These are phyloP conservation scores for Trichoderma breve DNA, from an alignment of 2,329 filamentous ascomycete species.

Conservation along the genomic window DNA sequence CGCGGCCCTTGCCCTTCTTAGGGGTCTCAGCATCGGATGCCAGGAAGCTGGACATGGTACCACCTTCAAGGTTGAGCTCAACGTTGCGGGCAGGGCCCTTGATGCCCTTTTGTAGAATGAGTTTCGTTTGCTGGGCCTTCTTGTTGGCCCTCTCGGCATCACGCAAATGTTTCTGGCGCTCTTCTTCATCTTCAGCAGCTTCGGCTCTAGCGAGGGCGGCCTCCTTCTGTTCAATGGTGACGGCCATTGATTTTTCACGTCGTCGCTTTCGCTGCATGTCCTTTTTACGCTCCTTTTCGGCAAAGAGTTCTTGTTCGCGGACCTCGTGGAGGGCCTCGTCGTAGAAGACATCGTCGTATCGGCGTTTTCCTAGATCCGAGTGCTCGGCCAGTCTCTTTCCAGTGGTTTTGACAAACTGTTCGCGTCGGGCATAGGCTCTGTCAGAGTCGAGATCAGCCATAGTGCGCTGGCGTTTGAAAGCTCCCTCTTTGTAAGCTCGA, in stretches of 20 bases:
- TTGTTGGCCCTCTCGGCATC: constrained; percentile 89
- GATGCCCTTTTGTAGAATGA: constrained; percentile 81
- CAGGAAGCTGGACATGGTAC: constrained; percentile 81
- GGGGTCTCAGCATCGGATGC: constrained; percentile 57
- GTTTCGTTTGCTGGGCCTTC: constrained; percentile 87
- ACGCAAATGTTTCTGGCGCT: constrained; percentile 74
- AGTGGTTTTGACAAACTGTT: constrained; percentile 58
- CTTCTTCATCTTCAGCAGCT: constrained; percentile 75
- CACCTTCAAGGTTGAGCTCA: constrained; percentile 79
- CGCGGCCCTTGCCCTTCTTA: constrained; percentile 53
- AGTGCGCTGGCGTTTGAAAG: constrained; percentile 67
- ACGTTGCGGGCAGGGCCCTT: constrained; percentile 71
- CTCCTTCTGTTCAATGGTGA: constrained; percentile 88
- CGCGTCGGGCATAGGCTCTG: constrained; percentile 61
- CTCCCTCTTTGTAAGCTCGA: constrained; percentile 51
- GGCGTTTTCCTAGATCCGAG: constrained; percentile 67
- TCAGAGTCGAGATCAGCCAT: constrained; percentile 61
- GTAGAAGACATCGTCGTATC: constrained; percentile 75
- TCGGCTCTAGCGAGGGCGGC: constrained; percentile 75
- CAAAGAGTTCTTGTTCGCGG: constrained; percentile 82
- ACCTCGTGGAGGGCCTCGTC: constrained; percentile 81
- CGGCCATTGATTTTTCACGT: constrained; percentile 91
- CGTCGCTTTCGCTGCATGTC: constrained; percentile 98
- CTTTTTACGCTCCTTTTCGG: constrained; percentile 98
- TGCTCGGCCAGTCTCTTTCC: constrained; percentile 65